Percentiles rank a stretch among this genome's conserved stretches.
These are phyloP conservation scores for Mimosa bimucronata DNA, from an alignment of 306 rosid species.

Conservation along the genomic window DNA sequence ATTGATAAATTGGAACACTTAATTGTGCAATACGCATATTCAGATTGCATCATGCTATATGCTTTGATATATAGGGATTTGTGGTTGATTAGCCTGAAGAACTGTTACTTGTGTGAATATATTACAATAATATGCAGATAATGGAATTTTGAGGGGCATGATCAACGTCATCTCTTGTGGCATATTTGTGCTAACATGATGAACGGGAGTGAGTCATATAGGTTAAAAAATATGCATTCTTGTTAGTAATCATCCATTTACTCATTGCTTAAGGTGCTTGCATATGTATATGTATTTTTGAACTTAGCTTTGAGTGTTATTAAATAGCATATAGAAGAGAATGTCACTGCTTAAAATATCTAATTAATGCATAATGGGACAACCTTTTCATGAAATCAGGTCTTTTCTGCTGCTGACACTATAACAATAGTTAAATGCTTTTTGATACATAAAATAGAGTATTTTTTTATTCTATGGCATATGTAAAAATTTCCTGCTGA, in stretches of 20 bases:
- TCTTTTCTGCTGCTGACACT: neutral
- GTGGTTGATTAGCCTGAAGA: constrained; percentile 13
- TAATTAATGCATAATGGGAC: neutral
- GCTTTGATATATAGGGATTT: neutral
- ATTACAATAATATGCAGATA: neutral
- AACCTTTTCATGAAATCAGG: neutral
- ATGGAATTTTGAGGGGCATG: constrained; percentile 9
- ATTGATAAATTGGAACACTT: constrained; percentile 15
- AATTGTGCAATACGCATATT: constrained; percentile 12
- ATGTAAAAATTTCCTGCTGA: constrained; percentile 8
- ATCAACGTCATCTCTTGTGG: constrained; percentile 11
- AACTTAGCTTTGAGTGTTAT: neutral
- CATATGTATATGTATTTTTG: neutral
- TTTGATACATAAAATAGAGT: neutral
- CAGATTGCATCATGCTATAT: constrained; percentile 3
- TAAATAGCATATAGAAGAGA: constrained; percentile 3
- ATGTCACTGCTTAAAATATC: constrained; percentile 18
- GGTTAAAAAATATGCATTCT: constrained; percentile 9
- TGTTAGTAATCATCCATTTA: neutral
- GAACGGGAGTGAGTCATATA: neutral
- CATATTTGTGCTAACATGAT: neutral
- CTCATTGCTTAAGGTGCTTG: neutral
- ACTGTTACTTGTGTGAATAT: neutral
- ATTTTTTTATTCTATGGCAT: constrained; percentile 7
- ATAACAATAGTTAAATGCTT: constrained; percentile 19